These are phyloP conservation scores for Neurospora cerealis DNA, from an alignment of 495 filamentous ascomycete genomes.

Conservation along the genomic window DNA sequence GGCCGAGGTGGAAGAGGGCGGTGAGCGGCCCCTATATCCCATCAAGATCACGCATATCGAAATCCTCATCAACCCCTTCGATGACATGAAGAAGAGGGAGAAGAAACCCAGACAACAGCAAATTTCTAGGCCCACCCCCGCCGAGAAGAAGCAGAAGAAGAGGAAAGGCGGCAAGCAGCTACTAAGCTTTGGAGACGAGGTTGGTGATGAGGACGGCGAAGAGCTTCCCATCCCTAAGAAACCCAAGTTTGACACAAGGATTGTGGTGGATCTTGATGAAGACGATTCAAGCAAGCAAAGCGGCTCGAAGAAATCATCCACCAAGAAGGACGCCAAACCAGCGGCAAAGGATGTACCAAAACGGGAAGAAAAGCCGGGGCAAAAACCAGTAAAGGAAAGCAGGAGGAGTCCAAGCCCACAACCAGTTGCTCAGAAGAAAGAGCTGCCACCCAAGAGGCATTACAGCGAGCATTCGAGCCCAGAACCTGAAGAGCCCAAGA, in stretches of 20 bases:
- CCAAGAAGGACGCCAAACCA: slow-evolving; percentile 23
- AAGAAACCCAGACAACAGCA: slow-evolving; percentile 31
- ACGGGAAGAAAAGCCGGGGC: neutral
- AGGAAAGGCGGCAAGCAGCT: slow-evolving; percentile 66
- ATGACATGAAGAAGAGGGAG: slow-evolving; percentile 71
- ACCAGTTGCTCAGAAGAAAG: slow-evolving; percentile 9
- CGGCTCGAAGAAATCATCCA: slow-evolving; percentile 13
- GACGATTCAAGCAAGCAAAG: slow-evolving; percentile 19
- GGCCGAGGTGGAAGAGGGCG: slow-evolving; percentile 65
- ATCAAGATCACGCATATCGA: slow-evolving; percentile 69
- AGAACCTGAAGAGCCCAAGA: slow-evolving; percentile 37
- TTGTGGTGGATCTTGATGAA: slow-evolving; percentile 52
- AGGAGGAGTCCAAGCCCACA: slow-evolving; percentile 15
- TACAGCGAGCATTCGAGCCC: slow-evolving; percentile 28
- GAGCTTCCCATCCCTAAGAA: slow-evolving; percentile 64
- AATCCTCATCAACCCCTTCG: slow-evolving; percentile 81
- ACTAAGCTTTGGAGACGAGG: slow-evolving; percentile 84
- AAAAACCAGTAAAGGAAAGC: slow-evolving; percentile 8
- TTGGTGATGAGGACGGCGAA: slow-evolving; percentile 49
- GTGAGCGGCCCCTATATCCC: slow-evolving; percentile 82
- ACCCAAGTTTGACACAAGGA: slow-evolving; percentile 79
- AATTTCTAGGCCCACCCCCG: slow-evolving; percentile 21
- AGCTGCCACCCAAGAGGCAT: slow-evolving; percentile 7
- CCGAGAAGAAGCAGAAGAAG: slow-evolving; percentile 67
- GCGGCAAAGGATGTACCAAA: slow-evolving; percentile 21